Evolutionary conservation across 177 flowering plant genomes (phyloP).

Genomic region (Vitis hybrid): DNA sequence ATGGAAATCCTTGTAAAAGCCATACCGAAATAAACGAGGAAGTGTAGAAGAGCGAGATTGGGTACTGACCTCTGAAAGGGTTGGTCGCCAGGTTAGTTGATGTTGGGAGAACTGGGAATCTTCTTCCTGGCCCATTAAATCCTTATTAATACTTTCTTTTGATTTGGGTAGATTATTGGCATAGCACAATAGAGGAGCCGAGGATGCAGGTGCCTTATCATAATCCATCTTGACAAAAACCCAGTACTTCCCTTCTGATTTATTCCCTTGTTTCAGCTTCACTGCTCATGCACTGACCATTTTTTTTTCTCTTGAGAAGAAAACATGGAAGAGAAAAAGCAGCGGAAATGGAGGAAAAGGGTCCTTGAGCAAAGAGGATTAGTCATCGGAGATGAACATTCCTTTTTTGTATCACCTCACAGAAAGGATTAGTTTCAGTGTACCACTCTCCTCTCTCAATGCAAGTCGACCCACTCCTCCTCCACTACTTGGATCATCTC

Average conservation of each 20-base stretch:
- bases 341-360: too few species aligned
- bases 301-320: too few species aligned
- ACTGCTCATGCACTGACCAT: background rate
- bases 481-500: background rate
- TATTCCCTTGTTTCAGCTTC: background rate
- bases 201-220: background rate
- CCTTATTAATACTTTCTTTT: background rate
- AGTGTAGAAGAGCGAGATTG: too few species aligned
- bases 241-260: background rate
- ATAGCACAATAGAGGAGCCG: slow-evolving; percentile 8
- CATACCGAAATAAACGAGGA: too few species aligned
- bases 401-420: too few species aligned
- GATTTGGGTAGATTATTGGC: slow-evolving; percentile 1
- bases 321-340: too few species aligned
- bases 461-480: too few species aligned
- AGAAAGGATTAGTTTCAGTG: background rate
- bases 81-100: slow-evolving; percentile 9
- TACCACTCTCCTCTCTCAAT: background rate
- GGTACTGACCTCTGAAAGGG: slow-evolving; percentile 25
- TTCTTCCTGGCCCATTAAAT: background rate
- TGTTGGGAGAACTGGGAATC: slow-evolving; percentile 7
- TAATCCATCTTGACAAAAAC: background rate
- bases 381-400: too few species aligned
- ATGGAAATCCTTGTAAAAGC: too few species aligned
- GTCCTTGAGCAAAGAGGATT: too few species aligned